Base-by-base conservation (phyloP, 345 rosid genomes). In the Syzygium aqueum region DNA sequence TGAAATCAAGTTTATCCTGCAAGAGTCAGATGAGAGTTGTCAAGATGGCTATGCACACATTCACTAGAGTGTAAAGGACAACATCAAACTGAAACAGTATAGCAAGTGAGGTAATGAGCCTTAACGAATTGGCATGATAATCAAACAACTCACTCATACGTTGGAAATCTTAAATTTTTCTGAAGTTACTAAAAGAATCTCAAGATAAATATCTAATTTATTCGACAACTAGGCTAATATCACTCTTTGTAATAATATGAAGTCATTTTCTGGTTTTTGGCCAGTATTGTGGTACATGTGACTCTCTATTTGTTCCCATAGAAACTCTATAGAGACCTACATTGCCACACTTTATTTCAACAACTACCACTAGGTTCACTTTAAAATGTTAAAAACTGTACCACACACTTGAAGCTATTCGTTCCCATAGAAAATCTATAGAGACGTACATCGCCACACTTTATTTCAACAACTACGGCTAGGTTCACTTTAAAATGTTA, bases 1-100 rank as follows among this genome's bases (percentile, higher is more conserved):
- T 80, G 37, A 92, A 93, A 77, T 93, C 92, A 86, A 94, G 61
- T 84, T 86, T 88, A 67, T 25, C 89, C 93, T 94, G 90, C 25
- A 89, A 28, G 11, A 30, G 86, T 57, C 51, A 84, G 40, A 51
- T 30, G 25, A 53, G 65, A 53, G 27, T 21, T 30, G 27, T 73
- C 80, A 73, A 10, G 0, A 73, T 73, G 49, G 80, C 80, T 33
- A 37, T 33, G 49, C 49, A 12, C 80, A 37, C 27, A 73, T 73
- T 73, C 80, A 37, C 80, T 73, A 33, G 25, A 33, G 12, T 73
- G 80, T 19, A 37, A 73, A 19, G 14, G 80, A 11, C 49, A 37
- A 37, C 80, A 33, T 73, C 49, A 73, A 73, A 23, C 80, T 33
- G 80, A 73, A 33, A 19, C 27, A 73, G 9, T 73, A 73, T 73